Evolutionary conservation across 202 grass and related monocot genomes (phyloP), one percentile per base, ranked within the genome.

Genomic region (Miscanthus sacchariflorus): DNA sequence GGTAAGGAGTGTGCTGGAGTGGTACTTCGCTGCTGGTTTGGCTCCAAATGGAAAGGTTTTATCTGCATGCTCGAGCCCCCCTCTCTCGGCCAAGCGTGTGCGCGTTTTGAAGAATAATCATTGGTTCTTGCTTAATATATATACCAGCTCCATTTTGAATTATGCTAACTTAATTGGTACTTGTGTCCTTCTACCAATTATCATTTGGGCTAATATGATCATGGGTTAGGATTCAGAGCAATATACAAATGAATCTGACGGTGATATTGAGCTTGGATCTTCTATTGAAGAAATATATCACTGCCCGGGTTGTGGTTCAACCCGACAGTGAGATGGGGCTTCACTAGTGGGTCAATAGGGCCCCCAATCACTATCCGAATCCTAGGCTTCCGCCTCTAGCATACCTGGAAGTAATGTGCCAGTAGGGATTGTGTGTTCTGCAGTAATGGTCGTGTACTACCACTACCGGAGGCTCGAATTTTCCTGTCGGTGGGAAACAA

Each of bases 21-120:
- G 9, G 72, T 23, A 83, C 76, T 85, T 85, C 23, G 69, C 56
- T 68, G 35, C 74, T 80, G 21, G 68, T 19, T 81, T 82, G 48
- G 58, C 76, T 92, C 91, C 87, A 92, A 92, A 87, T 89, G 84
- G 79, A 86, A 89, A 87, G 68, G 68, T 27, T 79, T 87, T 80
- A 17, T 80, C 73, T 63, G 48, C 49, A 42, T 33, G 50, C 39
- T 78, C 52, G 3, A 68, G 40, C 50, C 17, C 46, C 27, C 12
- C 67, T 21, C 43, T 72, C 66, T 56, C 11, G 10, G 68, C 58
- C 61, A 85, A 67, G 43, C 50, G 17, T 79, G 67, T 40, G 49
- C 11, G 17, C 24, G 9, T 5, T 72, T 36, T 24, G 21, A 59
- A 35, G 33, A 35, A 23, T 45, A 35, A 23, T 45, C 33, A 49